Evolutionary conservation across 805 yeast species (phyloP).

Genomic region (Naumovozyma baii): DNA sequence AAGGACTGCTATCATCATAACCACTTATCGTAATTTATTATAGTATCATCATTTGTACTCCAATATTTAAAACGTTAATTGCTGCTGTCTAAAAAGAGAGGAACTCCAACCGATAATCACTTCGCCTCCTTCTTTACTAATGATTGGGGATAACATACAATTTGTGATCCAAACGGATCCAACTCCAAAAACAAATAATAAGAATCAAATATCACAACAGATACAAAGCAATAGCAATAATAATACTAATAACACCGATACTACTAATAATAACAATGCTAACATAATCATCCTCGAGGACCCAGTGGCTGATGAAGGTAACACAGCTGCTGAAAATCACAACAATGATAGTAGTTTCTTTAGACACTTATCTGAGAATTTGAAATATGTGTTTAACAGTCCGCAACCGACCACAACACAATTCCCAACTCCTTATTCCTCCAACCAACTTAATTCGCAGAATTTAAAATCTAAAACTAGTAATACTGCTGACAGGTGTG

Average conservation of each 20-base stretch:
- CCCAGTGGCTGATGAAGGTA: not conserved
- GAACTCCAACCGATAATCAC: not conserved
- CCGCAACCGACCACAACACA: conserved; percentile 27
- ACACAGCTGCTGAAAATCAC: too few species aligned
- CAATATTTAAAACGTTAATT: too few species aligned
- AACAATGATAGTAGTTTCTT: conserved; percentile 22
- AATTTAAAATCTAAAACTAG: conserved; percentile 3
- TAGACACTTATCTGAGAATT: conserved; percentile 21
- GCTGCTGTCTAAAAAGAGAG: not conserved
- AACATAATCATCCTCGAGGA: not conserved
- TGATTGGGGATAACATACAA: not conserved
- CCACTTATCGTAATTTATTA: too few species aligned
- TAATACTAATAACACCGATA: not conserved
- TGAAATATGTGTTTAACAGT: conserved; percentile 25
- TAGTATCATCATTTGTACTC: too few species aligned
- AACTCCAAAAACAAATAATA: not conserved
- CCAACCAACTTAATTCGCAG: conserved; percentile 12
- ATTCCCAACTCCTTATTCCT: conserved; percentile 29
- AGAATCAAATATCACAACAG: not conserved
- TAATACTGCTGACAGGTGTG: conserved; percentile 4
- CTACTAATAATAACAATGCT: not conserved
- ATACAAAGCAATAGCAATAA: not conserved
- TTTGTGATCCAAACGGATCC: not conserved
- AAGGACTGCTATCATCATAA: too few species aligned
- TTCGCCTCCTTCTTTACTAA: not conserved